phyloP scores from a whole-genome alignment of 2,329 filamentous ascomycete species.

The Penicillium sp. region DNA sequence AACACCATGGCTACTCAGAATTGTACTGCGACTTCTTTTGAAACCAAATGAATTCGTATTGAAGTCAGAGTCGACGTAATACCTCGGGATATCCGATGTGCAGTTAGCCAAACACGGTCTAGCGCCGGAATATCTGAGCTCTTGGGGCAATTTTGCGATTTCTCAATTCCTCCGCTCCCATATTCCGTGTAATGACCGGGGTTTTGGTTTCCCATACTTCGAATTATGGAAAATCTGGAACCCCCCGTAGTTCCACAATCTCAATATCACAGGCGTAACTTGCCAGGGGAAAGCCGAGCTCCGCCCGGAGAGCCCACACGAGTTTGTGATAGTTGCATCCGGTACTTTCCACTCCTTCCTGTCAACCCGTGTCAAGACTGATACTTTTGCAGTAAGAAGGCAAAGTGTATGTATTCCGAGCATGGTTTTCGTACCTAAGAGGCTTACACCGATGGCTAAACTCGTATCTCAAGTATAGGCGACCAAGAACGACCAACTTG shows the following conservation, averaged over 20 bases:
- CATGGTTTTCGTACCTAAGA: background rate
- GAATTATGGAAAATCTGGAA: background rate
- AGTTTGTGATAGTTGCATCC: conserved; percentile 18
- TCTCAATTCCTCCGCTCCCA: background rate
- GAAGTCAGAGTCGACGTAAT: background rate
- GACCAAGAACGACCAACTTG: conserved; percentile 33
- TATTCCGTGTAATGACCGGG: background rate
- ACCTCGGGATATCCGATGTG: background rate
- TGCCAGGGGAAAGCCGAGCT: background rate
- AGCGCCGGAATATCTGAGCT: background rate
- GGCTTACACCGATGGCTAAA: background rate
- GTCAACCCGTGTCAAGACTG: background rate
- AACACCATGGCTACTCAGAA: background rate
- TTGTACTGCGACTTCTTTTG: too few species aligned
- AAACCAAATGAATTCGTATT: background rate
- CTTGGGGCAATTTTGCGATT: too few species aligned
- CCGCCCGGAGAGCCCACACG: background rate
- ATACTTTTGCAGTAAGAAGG: background rate
- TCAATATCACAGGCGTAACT: background rate
- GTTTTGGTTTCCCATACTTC: background rate
- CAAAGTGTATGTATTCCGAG: background rate
- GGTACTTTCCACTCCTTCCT: conserved; percentile 3
- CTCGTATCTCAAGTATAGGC: conserved; percentile 21
- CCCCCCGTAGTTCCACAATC: background rate
- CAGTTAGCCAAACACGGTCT: background rate